Base-by-base conservation (phyloP, 306 rosid genomes). In the Macrotyloma uniflorum region DNA sequence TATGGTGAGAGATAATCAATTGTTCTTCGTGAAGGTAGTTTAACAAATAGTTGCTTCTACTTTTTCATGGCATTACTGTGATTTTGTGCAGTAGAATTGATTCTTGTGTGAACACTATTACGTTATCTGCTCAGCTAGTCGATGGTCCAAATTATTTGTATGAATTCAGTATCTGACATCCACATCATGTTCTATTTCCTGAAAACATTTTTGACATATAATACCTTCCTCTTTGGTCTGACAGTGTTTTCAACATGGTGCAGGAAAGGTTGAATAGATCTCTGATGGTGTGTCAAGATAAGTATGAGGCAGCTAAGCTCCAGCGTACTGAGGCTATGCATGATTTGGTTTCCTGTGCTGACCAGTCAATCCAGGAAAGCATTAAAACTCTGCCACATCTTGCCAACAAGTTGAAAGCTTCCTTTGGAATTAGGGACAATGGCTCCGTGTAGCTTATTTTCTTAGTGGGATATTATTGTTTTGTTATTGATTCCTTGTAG, bases 231-330 rank as follows among this genome's bases (percentile, higher is more conserved):
- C 35, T 22, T 78, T 70, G 54, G 19, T 78, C 82, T 65, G 50
- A 85, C 30, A 4, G 15, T 62, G 53, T 22, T 80, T 20, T 74
- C 46, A 9, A 65, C 47, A 80, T 75, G 65, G 55, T 84, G 82
- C 93, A 95, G 98, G 99, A 95, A 72, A 93, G 62, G 86, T 82
- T 95, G 84, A 90, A 89, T 65, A 88, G 99, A 72, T 90, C 96
- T 49, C 83, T 95, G 49, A 92, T 91, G 97, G 99, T 95, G 19
- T 95, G 98, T 84, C 98, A 95, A 70, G 99, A 95, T 80, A 93
- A 87, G 89, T 91, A 28, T 10, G 99, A 93, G 84, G 72, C 94
- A 26, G 91, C 96, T 30, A 95, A 84, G 88, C 89, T 83, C 59
- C 98, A 95, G 71, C 82, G 82, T 61, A 26, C 77, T 12, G 87